Conservation (phyloP, 2,329 filamentous ascomycete genomes). For the Aspergillus pseudoviridinutans region DNA sequence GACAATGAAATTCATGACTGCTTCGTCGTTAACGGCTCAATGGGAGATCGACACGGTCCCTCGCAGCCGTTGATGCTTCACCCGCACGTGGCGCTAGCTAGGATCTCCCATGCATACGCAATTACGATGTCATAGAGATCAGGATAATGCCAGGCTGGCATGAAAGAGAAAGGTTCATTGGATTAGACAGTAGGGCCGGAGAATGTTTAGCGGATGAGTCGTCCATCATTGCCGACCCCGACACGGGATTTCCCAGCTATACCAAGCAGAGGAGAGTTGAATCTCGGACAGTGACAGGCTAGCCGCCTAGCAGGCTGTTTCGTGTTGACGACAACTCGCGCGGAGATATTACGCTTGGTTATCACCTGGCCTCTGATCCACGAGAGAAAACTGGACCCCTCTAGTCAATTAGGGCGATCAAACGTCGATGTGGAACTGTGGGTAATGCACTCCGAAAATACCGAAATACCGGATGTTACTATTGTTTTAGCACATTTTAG, state of each 20-base stretch:
- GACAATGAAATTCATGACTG: slow-evolving; percentile 14
- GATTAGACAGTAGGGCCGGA: not conserved
- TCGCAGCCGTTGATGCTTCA: slow-evolving; percentile 37
- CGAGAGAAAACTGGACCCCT: not conserved
- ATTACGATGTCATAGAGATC: slow-evolving; percentile 3
- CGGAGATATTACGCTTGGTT: not conserved
- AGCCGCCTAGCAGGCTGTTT: not conserved
- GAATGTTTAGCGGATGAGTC: not conserved
- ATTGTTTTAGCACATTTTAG: not conserved
- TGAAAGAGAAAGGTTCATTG: not conserved
- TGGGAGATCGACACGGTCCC: slow-evolving; percentile 37
- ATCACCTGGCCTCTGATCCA: not conserved
- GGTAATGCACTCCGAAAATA: not conserved
- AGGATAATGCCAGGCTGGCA: slow-evolving; percentile 2
- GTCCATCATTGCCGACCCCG: not conserved
- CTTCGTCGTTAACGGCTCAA: slow-evolving; percentile 25
- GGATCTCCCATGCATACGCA: slow-evolving; percentile 33
- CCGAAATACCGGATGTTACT: not conserved
- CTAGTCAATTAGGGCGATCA: not conserved
- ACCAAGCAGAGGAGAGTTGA: not conserved
- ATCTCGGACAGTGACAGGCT: not conserved
- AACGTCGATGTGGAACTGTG: not conserved
- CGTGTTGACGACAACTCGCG: not conserved
- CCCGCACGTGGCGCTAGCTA: slow-evolving; percentile 37
- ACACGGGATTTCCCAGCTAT: not conserved